Conservation (phyloP, 1,139 yeast species). For the Ogataea hybrid region DNA sequence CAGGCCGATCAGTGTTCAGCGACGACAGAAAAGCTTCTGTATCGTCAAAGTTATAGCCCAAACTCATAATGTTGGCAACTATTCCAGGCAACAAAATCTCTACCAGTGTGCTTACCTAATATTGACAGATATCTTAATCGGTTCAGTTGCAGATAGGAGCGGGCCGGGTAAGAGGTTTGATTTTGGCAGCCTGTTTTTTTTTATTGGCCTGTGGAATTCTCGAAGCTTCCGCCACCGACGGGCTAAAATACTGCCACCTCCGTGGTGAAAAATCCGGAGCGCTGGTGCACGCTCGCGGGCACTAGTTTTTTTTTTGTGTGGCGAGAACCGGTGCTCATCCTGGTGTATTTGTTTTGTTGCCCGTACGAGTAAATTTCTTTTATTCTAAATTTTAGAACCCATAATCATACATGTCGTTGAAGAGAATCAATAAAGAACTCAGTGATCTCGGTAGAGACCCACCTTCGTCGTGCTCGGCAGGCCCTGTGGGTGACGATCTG, state of each 20-base stretch:
- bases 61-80: conserved; percentile 11
- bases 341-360: conserved; percentile 9
- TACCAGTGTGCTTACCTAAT: background rate
- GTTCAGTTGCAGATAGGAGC: background rate
- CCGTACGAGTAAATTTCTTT: conserved; percentile 10
- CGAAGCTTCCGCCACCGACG: conserved; percentile 8
- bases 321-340: background rate
- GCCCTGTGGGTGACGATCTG: conserved; percentile 90
- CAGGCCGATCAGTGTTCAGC: conserved; percentile 16
- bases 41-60: conserved; percentile 24
- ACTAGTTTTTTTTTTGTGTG: background rate
- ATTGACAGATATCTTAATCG: background rate
- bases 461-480: conserved; percentile 98
- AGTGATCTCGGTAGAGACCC: conserved; percentile 98
- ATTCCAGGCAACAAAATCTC: background rate
- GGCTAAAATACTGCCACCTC: background rate
- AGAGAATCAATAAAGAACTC: conserved; percentile 94
- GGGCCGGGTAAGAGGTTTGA: conserved; percentile 1
- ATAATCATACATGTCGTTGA: conserved; percentile 62
- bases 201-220: conserved; percentile 5
- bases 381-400: conserved; percentile 9
- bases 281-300: background rate
- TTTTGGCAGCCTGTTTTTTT: conserved; percentile 1
- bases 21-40: conserved; percentile 25
- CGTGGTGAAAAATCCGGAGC: background rate